Evolutionary conservation across 1,284 basidiomycete species (phyloP).

Genomic region (Ganoderma lucidum): DNA sequence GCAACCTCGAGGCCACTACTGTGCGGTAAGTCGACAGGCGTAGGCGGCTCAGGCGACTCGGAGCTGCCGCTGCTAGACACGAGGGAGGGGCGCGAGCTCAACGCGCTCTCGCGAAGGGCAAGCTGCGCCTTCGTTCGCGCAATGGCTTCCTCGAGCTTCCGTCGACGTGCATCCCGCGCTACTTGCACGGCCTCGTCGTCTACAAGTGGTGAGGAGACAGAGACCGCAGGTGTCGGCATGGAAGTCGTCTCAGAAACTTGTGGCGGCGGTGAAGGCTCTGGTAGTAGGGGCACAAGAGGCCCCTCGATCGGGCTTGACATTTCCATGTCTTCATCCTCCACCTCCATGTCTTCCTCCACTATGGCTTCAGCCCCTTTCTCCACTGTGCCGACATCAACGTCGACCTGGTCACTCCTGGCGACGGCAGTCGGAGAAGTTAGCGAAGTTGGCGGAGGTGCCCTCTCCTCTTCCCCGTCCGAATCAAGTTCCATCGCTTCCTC

Average conservation of each 20-base stretch:
- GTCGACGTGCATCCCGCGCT: conserved; percentile 8
- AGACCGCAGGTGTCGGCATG: neutral
- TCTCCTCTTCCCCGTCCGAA: conserved; percentile 26
- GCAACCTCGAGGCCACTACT: conserved; percentile 1
- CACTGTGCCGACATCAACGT: conserved; percentile 5
- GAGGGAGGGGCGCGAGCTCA: conserved; percentile 15
- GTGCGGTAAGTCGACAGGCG: conserved; percentile 15
- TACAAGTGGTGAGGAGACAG: neutral
- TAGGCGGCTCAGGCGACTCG: conserved; percentile 28
- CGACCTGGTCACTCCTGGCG: neutral
- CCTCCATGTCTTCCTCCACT: conserved; percentile 19
- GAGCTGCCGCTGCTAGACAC: conserved; percentile 21
- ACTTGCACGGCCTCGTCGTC: neutral
- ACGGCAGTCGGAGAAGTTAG: neutral
- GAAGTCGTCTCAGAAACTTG: neutral
- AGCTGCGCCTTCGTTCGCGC: conserved; percentile 21
- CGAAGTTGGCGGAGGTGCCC: neutral
- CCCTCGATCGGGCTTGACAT: conserved; percentile 15
- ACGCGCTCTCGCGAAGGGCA: conserved; percentile 1
- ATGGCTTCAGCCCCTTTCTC: conserved; percentile 7
- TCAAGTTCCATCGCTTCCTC: conserved; percentile 36
- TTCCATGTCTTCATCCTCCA: conserved; percentile 25
- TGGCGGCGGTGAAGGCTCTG: neutral
- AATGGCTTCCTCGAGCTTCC: conserved; percentile 15
- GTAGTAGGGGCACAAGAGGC: neutral